These are phyloP conservation scores for Scytalidium lignicola DNA, from an alignment of 2,329 filamentous ascomycete genomes.

Conservation along the genomic window DNA sequence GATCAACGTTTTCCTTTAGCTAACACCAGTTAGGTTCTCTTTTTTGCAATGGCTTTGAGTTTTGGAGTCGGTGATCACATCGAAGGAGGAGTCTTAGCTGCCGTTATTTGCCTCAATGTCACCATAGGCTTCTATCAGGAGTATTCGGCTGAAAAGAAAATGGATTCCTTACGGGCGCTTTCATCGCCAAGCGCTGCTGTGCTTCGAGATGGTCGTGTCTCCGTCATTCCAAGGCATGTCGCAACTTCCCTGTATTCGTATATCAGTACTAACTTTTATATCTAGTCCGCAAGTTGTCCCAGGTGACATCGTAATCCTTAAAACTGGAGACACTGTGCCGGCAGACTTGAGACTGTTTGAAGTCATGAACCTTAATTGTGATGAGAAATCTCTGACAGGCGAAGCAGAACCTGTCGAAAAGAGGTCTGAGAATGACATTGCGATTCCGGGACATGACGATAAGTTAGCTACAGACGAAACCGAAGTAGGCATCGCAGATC, in stretches of 20 bases:
- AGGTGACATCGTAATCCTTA: conserved; percentile 85
- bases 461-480: conserved; percentile 33
- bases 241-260: neutral
- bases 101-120: conserved; percentile 53
- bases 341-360: conserved; percentile 66
- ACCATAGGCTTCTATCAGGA: conserved; percentile 55
- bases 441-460: conserved; percentile 18
- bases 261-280: conserved; percentile 36
- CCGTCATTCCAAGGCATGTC: conserved; percentile 25
- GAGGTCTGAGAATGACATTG: conserved; percentile 45
- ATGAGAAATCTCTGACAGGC: conserved; percentile 97
- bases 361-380: conserved; percentile 57
- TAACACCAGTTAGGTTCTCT: conserved; percentile 43
- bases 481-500: conserved; percentile 44
- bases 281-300: conserved; percentile 50
- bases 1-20: neutral
- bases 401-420: conserved; percentile 95
- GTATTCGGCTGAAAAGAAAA: conserved; percentile 54
- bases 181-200: conserved; percentile 52
- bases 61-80: conserved; percentile 52
- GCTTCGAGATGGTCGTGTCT: conserved; percentile 48
- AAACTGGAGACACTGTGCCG: conserved; percentile 92
- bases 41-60: conserved; percentile 31
- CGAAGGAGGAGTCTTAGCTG: conserved; percentile 53
- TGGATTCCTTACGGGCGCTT: conserved; percentile 49